Conservation (phyloP, 2,329 filamentous ascomycete species). For the Scedosporium aurantiacum region DNA sequence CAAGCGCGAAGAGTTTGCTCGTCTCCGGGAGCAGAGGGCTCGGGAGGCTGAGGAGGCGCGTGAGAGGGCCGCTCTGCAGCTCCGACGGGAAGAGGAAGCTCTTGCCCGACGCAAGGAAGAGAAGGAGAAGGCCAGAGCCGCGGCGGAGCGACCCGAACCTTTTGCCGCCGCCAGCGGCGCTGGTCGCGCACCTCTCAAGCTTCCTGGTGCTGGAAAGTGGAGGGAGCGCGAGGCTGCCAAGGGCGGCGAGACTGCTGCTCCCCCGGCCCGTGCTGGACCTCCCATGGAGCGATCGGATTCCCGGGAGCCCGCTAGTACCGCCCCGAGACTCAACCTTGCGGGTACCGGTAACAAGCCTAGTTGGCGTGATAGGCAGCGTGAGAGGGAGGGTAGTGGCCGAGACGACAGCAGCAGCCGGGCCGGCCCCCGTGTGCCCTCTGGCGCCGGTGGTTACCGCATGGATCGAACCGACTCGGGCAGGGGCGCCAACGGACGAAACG, state of each 20-base stretch:
- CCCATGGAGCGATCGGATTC: constrained; percentile 36
- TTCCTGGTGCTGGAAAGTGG: constrained; percentile 29
- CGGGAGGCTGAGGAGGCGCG: constrained; percentile 56
- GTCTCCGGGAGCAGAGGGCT: constrained; percentile 53
- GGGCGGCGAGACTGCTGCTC: constrained; percentile 19
- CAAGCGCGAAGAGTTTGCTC: constrained; percentile 59
- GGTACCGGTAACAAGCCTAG: constrained; percentile 49
- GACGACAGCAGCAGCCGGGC: constrained; percentile 18
- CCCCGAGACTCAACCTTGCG: constrained; percentile 50
- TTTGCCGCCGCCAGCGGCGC: constrained; percentile 9
- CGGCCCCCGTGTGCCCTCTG: constrained; percentile 22
- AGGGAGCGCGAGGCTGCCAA: constrained; percentile 27
- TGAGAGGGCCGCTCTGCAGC: constrained; percentile 59
- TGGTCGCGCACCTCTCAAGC: constrained; percentile 16
- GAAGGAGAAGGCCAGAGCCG: constrained; percentile 38
- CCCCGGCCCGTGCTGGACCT: constrained; percentile 17
- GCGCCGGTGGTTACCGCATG: constrained; percentile 26
- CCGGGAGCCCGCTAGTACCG: constrained; percentile 34
- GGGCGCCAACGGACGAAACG: constrained; percentile 28
- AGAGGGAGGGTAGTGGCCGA: constrained; percentile 23
- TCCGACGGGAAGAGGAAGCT: constrained; percentile 78
- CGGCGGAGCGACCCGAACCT: constrained; percentile 26
- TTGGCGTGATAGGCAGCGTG: constrained; percentile 65
- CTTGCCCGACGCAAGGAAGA: constrained; percentile 61
- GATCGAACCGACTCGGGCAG: constrained; percentile 32